A percentile compares a stretch with the other conserved stretches of the same genome.
Conservation (phyloP, 805 yeast genomes). For the Candida parachauliodes region DNA sequence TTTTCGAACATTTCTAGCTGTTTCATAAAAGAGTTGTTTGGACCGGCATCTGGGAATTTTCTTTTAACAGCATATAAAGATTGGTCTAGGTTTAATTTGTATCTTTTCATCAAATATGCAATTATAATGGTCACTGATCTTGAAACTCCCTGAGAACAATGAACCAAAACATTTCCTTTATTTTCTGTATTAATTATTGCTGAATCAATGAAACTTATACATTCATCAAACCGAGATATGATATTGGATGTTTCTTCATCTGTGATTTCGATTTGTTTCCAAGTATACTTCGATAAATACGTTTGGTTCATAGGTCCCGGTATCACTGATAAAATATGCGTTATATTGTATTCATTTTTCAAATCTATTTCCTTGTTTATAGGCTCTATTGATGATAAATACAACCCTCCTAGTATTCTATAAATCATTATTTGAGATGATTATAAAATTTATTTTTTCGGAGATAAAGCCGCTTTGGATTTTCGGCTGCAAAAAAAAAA, state of each 20-base stretch:
- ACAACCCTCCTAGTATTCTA: constrained; percentile 76
- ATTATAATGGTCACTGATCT: constrained; percentile 45
- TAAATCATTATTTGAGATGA: constrained; percentile 24
- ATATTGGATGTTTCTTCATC: constrained; percentile 71
- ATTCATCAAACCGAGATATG: constrained; percentile 54
- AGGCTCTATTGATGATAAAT: constrained; percentile 71
- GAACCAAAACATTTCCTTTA: constrained; percentile 45
- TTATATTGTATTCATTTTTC: constrained; percentile 49
- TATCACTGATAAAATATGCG: constrained; percentile 69
- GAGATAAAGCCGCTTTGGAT: not conserved
- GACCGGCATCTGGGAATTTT: constrained; percentile 56
- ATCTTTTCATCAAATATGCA: constrained; percentile 49
- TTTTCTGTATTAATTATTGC: constrained; percentile 43
- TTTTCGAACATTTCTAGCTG: constrained; percentile 64
- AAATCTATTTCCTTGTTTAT: constrained; percentile 53
- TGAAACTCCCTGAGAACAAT: constrained; percentile 52
- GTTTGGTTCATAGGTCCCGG: constrained; percentile 58
- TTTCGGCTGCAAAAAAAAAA: not conserved
- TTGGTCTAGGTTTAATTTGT: constrained; percentile 53
- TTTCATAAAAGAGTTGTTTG: constrained; percentile 69
- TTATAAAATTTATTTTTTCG: not conserved
- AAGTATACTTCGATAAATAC: constrained; percentile 44
- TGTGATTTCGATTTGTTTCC: constrained; percentile 63
- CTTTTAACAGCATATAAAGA: constrained; percentile 76
- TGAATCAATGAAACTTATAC: constrained; percentile 62